phyloP scores from a whole-genome alignment of 1,284 basidiomycete species.

The Heliocybe sulcata region DNA sequence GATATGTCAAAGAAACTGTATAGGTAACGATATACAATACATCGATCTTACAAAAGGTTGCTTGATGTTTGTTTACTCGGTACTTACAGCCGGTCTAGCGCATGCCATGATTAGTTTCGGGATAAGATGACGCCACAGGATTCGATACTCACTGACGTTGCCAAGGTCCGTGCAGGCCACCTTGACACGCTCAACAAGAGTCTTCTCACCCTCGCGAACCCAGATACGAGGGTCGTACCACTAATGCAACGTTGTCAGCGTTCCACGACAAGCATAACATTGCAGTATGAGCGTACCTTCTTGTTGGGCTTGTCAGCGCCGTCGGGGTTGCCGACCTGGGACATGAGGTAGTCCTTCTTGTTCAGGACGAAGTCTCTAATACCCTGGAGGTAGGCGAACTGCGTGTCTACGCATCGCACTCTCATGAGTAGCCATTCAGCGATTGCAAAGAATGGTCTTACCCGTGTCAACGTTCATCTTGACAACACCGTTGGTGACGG shows the following conservation, averaged over 20 bases:
- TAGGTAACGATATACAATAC: no score
- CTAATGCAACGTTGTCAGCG: constrained; percentile 25
- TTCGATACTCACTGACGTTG: constrained; percentile 46
- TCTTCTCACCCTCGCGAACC: constrained; percentile 99
- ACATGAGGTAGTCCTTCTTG: constrained; percentile 81
- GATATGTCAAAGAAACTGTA: no score
- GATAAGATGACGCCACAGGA: no score
- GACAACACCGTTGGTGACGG: constrained; percentile 89
- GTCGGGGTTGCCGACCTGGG: constrained; percentile 93
- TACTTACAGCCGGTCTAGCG: no score
- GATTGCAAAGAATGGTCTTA: constrained; percentile 19
- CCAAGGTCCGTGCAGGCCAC: constrained; percentile 89
- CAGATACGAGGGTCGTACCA: constrained; percentile 94
- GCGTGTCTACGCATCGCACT: constrained; percentile 51
- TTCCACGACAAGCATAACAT: neutral
- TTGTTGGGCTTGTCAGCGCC: constrained; percentile 95
- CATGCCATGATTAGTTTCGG: no score
- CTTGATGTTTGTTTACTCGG: no score
- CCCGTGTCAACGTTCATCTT: constrained; percentile 97
- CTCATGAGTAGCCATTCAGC: neutral
- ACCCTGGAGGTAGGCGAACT: constrained; percentile 88
- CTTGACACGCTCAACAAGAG: constrained; percentile 81
- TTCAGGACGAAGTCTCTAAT: constrained; percentile 84
- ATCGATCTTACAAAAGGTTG: no score
- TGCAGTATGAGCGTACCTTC: constrained; percentile 51